phyloP scores from a whole-genome alignment of 306 rosid species.

The Ceratonia siliqua region DNA sequence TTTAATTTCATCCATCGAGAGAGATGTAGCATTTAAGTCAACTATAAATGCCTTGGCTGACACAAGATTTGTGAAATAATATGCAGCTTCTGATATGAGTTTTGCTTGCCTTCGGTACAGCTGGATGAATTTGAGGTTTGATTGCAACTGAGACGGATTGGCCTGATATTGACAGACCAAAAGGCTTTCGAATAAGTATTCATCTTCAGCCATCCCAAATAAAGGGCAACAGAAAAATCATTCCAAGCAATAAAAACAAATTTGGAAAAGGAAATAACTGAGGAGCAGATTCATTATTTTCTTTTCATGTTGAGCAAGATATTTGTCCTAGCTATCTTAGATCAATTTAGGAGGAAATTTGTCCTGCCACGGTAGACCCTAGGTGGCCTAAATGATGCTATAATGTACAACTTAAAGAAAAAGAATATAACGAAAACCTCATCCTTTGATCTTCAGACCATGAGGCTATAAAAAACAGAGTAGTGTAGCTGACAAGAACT shows the following conservation, averaged over 20 bases:
- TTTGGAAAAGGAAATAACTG: not conserved
- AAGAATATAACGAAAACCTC: not conserved
- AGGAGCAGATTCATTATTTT: not conserved
- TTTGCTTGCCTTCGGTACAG: conserved; percentile 64
- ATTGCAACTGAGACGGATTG: conserved; percentile 74
- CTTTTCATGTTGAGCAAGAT: not conserved
- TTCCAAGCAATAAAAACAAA: not conserved
- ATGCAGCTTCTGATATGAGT: conserved; percentile 60
- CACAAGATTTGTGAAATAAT: conserved; percentile 59
- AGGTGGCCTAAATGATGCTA: not conserved
- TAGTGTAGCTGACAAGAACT: not conserved
- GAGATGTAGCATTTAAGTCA: conserved; percentile 55
- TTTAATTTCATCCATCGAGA: conserved; percentile 54
- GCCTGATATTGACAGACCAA: conserved; percentile 43
- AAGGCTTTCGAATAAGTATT: conserved; percentile 16
- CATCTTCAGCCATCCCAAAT: not conserved
- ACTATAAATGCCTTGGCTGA: conserved; percentile 60
- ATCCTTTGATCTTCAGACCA: not conserved
- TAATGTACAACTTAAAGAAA: not conserved
- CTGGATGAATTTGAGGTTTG: conserved; percentile 70
- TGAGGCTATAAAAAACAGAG: not conserved
- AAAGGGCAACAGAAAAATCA: not conserved
- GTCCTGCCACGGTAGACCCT: not conserved
- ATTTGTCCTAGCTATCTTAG: not conserved
- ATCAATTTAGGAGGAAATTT: not conserved